These are phyloP conservation scores for Mycena rebaudengoi DNA, from an alignment of 768 basidiomycete species.

Conservation along the genomic window DNA sequence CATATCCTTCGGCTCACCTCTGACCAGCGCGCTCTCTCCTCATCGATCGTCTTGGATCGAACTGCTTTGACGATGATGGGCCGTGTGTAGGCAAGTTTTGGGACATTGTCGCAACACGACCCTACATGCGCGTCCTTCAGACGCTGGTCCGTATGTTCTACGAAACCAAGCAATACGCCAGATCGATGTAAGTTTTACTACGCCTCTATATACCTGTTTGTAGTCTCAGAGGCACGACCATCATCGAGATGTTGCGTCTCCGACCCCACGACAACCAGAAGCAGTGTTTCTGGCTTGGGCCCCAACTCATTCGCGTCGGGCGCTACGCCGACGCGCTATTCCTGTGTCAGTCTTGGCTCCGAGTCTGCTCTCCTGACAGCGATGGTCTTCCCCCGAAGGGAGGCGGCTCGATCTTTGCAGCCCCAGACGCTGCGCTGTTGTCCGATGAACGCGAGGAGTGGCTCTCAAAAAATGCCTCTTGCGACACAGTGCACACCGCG, in stretches of 20 bases:
- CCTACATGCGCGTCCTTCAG: constrained; percentile 20
- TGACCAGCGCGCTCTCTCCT: constrained; percentile 38
- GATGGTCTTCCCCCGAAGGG: background rate
- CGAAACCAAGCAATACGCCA: constrained; percentile 5
- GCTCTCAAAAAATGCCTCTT: constrained; percentile 7
- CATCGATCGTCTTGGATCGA: constrained; percentile 36
- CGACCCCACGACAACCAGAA: constrained; percentile 6
- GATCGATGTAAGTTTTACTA: background rate
- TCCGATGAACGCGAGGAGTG: constrained; percentile 18
- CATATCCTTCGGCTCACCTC: background rate
- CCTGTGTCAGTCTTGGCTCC: constrained; percentile 14
- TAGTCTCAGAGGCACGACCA: background rate
- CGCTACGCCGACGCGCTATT: constrained; percentile 24
- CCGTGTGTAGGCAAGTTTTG: constrained; percentile 46
- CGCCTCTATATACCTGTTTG: background rate
- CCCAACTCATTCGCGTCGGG: constrained; percentile 16
- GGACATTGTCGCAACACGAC: constrained; percentile 1
- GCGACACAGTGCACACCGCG: constrained; percentile 30
- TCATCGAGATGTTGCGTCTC: constrained; percentile 19
- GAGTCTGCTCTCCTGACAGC: background rate
- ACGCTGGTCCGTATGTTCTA: constrained; percentile 3
- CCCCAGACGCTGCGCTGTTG: background rate
- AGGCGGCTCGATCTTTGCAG: constrained; percentile 20
- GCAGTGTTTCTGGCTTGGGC: constrained; percentile 9
- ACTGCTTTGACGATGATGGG: constrained; percentile 49